These are phyloP conservation scores for Acarospora socialis DNA, from an alignment of 2,329 filamentous ascomycete genomes.

Conservation along the genomic window DNA sequence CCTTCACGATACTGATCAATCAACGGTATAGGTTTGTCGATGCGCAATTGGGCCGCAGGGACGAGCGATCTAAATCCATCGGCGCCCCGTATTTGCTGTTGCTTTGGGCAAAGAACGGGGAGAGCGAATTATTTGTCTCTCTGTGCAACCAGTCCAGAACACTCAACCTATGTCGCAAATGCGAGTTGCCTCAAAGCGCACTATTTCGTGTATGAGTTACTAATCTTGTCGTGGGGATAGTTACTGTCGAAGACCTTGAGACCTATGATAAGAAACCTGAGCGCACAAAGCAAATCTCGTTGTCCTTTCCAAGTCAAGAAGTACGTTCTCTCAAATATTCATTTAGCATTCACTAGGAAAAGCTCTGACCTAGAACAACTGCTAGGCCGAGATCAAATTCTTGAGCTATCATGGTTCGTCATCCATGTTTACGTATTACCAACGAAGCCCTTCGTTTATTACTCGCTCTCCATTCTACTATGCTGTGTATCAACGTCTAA, in stretches of 20 bases:
- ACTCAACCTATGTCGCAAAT: conserved; percentile 7
- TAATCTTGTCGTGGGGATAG: no score
- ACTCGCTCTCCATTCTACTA: no score
- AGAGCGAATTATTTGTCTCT: conserved; percentile 7
- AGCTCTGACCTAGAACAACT: no score
- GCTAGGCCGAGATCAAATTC: conserved; percentile 10
- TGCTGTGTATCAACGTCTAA: no score
- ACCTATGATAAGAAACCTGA: background rate
- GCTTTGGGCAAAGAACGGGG: conserved; percentile 6
- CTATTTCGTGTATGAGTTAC: no score
- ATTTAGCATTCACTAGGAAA: no score
- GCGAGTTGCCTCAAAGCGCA: no score
- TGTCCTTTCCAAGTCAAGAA: conserved; percentile 7
- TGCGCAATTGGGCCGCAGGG: conserved; percentile 8
- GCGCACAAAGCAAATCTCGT: background rate
- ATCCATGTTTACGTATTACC: conserved; percentile 3
- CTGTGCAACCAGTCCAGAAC: conserved; percentile 10
- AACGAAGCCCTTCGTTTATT: no score
- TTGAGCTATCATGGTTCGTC: conserved; percentile 1
- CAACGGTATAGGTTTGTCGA: no score
- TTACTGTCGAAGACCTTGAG: conserved; percentile 7
- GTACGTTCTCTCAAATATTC: no score
- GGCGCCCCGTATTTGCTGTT: conserved; percentile 9
- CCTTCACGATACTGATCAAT: no score
- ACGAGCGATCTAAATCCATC: conserved; percentile 7